Base-by-base conservation (phyloP, 805 yeast species). In the Zygoascus biomembranicola region DNA sequence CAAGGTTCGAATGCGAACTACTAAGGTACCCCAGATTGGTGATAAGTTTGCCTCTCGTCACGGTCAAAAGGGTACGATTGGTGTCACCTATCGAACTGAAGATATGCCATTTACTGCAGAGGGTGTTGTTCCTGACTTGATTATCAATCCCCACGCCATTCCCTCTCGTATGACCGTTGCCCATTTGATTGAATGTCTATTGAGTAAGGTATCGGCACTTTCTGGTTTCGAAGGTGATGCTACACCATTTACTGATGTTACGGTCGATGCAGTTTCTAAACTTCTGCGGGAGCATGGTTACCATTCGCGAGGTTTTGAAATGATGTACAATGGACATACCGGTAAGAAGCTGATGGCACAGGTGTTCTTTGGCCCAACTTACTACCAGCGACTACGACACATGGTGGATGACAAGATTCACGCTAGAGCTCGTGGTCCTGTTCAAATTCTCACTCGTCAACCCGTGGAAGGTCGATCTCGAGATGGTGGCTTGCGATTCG, bases 131-230 rank as follows among this genome's bases (percentile, higher is more conserved):
- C 99, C 99, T 8, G 99, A 94, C 74, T 77, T 94, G 67, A 89
- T 94, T 65, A 94, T 94, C 69, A 94, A 94, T 71, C 99, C 99
- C 1, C 99, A 94, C 73, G 99, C 98, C 68, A 94, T 94, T 80
- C 99, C 99, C 62, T 94, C 99, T 55, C 97, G 99, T 80, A 94
- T 94, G 99, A 94, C 99, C 43, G 99, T 94, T 57, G 99, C 99
- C 49, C 98, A 94, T 77, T 85, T 94, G 77, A 92, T 94, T 72
- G 99, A 94, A 77, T 94, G 99, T 85, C 77, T 94, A 70, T 76
- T 94, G 63, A 86, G 96, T 50, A 94, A 94, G 73, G 98, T 94
- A 44, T 90, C 97, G 3, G 83, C 98, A 1, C 77, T 94, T 63
- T 84, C 95, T 48, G 99, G 98, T 66, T 79, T 87, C 65, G 99